Percentiles rank a stretch among this genome's conserved stretches.
Evolutionary conservation across 2,329 filamentous ascomycete genomes (phyloP).

Genomic region (Fusarium marasasianum): DNA sequence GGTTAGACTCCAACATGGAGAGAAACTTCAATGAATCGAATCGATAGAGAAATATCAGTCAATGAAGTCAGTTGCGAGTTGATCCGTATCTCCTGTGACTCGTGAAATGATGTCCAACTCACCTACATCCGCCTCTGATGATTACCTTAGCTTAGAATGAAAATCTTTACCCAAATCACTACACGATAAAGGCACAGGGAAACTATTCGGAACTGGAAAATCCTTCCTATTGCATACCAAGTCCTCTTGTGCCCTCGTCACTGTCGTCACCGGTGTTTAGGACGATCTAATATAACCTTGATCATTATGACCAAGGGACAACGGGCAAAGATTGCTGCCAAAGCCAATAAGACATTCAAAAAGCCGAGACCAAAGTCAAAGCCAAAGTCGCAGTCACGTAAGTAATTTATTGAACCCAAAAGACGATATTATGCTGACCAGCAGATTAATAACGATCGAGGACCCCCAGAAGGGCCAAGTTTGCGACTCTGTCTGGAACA

Average conservation of each 20-base stretch:
- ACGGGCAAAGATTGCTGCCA: not conserved
- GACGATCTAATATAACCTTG: not conserved
- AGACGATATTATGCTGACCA: not conserved
- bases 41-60: not conserved
- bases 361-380: not conserved
- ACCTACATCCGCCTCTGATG: not conserved
- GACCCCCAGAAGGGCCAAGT: not conserved
- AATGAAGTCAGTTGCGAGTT: not conserved
- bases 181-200: not conserved
- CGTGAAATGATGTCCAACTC: not conserved
- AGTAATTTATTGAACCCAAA: not conserved
- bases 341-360: not conserved
- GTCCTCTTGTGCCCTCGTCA: not conserved
- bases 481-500: not conserved
- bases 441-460: not conserved
- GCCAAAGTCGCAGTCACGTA: not conserved
- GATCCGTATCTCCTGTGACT: not conserved
- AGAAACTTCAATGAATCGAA: too few relatives aligned
- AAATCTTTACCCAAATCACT: not conserved
- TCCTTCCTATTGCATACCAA: not conserved
- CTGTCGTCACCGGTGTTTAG: not conserved
- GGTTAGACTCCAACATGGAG: not conserved
- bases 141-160: not conserved
- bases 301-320: not conserved
- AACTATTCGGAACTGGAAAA: not conserved